Conservation (phyloP, 306 rosid species). For the Pueraria montana region DNA sequence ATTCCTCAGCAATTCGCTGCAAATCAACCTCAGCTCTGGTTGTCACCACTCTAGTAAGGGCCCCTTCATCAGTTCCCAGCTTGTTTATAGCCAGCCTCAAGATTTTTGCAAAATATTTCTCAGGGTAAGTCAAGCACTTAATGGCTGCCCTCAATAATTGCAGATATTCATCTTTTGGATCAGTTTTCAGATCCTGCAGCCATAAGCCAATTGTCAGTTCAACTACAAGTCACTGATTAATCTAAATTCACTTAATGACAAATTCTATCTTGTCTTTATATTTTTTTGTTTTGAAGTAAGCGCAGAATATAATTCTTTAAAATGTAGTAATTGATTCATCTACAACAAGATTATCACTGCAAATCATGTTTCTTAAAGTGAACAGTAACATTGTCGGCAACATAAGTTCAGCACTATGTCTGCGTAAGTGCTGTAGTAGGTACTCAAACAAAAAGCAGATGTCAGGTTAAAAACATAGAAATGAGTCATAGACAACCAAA, state of each 20-base stretch:
- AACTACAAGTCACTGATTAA: neutral
- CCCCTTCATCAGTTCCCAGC: conserved; percentile 87
- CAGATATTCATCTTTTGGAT: conserved; percentile 72
- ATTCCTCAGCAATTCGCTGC: conserved; percentile 80
- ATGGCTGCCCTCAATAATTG: conserved; percentile 71
- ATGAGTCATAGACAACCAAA: conserved; percentile 11
- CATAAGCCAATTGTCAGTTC: conserved; percentile 43
- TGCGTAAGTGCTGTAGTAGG: neutral
- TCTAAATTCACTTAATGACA: conserved; percentile 3
- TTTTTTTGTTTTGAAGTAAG: neutral
- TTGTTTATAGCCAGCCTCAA: conserved; percentile 74
- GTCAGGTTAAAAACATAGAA: conserved; percentile 16
- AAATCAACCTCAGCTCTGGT: conserved; percentile 91
- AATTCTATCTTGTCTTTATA: neutral
- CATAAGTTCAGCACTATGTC: neutral
- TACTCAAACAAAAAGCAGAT: conserved; percentile 21
- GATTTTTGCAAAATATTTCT: conserved; percentile 76
- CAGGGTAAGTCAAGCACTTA: conserved; percentile 76
- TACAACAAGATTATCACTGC: neutral
- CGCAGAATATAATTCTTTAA: neutral
- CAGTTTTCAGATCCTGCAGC: conserved; percentile 83
- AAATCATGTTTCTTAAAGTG: conserved; percentile 35
- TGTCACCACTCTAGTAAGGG: conserved; percentile 81
- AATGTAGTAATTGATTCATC: conserved; percentile 16
- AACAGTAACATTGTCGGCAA: neutral